These are phyloP conservation scores for slime mould (Dictyostelium discoideum) DNA, from an alignment of 78 protist species.

Conservation along the genomic window DNA sequence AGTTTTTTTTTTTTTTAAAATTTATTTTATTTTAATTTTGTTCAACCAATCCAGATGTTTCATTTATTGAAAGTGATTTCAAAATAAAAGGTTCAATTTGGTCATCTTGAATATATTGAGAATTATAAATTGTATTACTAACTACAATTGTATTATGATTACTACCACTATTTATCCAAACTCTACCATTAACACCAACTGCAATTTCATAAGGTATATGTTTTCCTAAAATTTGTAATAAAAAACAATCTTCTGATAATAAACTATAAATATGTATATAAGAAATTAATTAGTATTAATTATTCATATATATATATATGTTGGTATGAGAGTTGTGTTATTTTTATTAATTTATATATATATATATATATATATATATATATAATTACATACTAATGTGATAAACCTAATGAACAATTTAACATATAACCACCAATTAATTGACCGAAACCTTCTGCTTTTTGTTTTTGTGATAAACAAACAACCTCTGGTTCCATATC, in stretches of 20 bases:
- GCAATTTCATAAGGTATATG: conserved; percentile 85
- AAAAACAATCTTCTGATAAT: conserved; percentile 62
- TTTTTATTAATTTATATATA: too few species aligned
- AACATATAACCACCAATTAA: conserved; percentile 81
- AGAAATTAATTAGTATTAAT: not conserved
- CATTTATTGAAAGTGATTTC: not conserved
- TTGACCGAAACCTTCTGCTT: conserved; percentile 87
- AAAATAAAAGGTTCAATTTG: conserved; percentile 50
- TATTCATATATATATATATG: too few species aligned
- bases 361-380: too few species aligned
- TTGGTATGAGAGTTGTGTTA: too few species aligned
- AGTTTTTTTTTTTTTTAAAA: too few species aligned
- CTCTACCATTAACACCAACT: conserved; percentile 90
- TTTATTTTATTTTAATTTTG: too few species aligned
- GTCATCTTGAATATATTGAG: conserved; percentile 66
- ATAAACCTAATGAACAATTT: conserved; percentile 59
- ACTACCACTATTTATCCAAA: conserved; percentile 83
- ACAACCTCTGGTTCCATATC: conserved; percentile 91
- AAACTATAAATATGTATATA: conserved; percentile 25
- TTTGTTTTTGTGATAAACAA: conserved; percentile 71
- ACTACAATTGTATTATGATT: conserved; percentile 30
- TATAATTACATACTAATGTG: conserved; percentile 61
- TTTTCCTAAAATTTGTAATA: conserved; percentile 75
- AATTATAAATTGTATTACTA: conserved; percentile 73
- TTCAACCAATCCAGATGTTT: too few species aligned